phyloP scores from a whole-genome alignment of 2,329 filamentous ascomycete species.

The Westerdykella ornata region DNA sequence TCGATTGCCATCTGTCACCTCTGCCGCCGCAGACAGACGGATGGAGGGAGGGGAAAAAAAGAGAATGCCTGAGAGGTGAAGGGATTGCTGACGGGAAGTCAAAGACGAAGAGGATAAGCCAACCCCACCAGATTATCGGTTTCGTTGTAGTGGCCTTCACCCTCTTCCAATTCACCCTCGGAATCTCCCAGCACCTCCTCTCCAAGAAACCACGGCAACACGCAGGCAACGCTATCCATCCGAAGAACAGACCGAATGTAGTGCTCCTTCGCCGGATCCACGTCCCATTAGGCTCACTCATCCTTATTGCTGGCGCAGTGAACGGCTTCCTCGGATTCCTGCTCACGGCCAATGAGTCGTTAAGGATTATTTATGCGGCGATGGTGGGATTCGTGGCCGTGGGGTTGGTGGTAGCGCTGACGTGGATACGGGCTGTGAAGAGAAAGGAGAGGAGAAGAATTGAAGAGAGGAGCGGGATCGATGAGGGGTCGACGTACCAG shows the following conservation, averaged over 20 bases:
- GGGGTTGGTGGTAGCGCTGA: conserved; percentile 1
- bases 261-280: conserved; percentile 10
- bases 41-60: no score
- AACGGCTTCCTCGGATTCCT: conserved; percentile 20
- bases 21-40: background rate
- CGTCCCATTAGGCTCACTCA: conserved; percentile 11
- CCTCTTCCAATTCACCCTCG: conserved; percentile 13
- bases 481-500: conserved; percentile 1
- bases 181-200: conserved; percentile 12
- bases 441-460: conserved; percentile 2
- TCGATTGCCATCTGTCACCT: background rate
- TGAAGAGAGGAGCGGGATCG: background rate
- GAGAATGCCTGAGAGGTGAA: no score
- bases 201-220: conserved; percentile 10
- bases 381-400: conserved; percentile 11
- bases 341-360: conserved; percentile 9
- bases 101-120: conserved; percentile 49
- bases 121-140: conserved; percentile 28
- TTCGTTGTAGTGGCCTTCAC: conserved; percentile 10
- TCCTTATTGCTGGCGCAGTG: conserved; percentile 13
- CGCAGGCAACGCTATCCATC: background rate
- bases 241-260: background rate
- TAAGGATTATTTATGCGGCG: conserved; percentile 13
- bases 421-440: conserved; percentile 4
- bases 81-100: background rate